Conservation (phyloP, 352 stramenopile genomes). For the Blastocystis sp. region DNA sequence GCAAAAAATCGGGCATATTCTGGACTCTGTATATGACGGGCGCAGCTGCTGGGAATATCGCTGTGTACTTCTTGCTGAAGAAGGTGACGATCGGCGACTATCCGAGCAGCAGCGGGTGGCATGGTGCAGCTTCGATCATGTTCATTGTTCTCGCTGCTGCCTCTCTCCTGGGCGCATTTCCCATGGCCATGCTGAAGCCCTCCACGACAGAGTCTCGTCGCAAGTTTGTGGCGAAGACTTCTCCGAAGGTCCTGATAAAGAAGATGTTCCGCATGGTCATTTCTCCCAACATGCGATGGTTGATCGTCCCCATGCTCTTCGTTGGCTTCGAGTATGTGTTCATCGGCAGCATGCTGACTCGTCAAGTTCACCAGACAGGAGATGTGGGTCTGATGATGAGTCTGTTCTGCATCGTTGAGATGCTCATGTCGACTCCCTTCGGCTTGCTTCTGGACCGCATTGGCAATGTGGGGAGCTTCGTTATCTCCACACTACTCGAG, state of each 20-base stretch:
- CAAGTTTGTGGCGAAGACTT: constrained; percentile 47
- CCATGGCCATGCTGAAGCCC: constrained; percentile 37
- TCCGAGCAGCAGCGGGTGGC: constrained; percentile 6
- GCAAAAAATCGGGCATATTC: constrained; percentile 58
- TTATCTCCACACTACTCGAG: constrained; percentile 2
- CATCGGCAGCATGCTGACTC: constrained; percentile 50
- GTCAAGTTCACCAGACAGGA: constrained; percentile 27
- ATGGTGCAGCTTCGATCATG: constrained; percentile 29
- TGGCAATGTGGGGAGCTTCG: not conserved
- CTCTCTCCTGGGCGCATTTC: constrained; percentile 45
- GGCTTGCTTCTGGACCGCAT: constrained; percentile 27
- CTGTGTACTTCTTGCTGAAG: constrained; percentile 19
- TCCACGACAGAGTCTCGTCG: not conserved
- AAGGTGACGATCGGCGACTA: constrained; percentile 4
- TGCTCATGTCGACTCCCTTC: constrained; percentile 7
- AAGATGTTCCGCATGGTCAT: constrained; percentile 54
- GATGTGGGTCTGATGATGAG: constrained; percentile 50
- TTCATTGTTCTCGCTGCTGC: constrained; percentile 34
- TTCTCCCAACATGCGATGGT: constrained; percentile 40
- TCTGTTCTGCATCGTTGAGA: constrained; percentile 55
- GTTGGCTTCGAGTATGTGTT: constrained; percentile 60
- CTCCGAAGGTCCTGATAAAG: constrained; percentile 26
- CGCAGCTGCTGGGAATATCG: constrained; percentile 26
- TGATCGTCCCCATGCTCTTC: constrained; percentile 52
- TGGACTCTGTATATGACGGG: constrained; percentile 61